Percentiles rank a stretch among this genome's conserved stretches.
phyloP scores from a whole-genome alignment of 805 yeast genomes.

The Kuraishia hungarica region DNA sequence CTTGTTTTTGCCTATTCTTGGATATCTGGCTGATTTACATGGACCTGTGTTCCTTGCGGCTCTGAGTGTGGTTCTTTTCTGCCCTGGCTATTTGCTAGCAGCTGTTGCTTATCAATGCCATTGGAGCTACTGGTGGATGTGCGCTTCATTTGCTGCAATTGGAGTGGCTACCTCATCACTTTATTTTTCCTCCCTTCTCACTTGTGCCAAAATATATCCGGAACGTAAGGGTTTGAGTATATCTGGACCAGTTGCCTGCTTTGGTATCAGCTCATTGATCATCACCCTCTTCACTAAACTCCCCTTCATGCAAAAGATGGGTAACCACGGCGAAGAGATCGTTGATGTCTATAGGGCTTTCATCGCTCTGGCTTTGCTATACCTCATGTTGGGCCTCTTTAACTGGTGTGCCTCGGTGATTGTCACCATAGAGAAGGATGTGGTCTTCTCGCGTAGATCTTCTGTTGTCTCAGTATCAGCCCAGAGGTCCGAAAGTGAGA shows the following conservation, averaged over 20 bases:
- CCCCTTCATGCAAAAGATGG: slow-evolving; percentile 23
- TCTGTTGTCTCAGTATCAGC: neutral
- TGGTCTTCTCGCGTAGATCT: slow-evolving; percentile 24
- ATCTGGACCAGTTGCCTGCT: slow-evolving; percentile 80
- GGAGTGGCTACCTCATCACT: slow-evolving; percentile 70
- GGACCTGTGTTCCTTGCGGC: slow-evolving; percentile 71
- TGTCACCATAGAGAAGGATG: slow-evolving; percentile 48
- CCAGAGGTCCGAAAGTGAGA: slow-evolving; percentile 1
- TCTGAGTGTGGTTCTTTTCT: slow-evolving; percentile 49
- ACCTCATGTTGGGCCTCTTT: slow-evolving; percentile 45
- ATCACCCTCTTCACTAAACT: slow-evolving; percentile 55
- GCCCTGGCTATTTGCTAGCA: slow-evolving; percentile 59
- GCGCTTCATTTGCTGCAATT: slow-evolving; percentile 45
- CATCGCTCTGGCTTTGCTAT: slow-evolving; percentile 39
- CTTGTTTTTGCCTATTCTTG: slow-evolving; percentile 72
- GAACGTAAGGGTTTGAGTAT: slow-evolving; percentile 70
- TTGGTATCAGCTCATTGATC: slow-evolving; percentile 74
- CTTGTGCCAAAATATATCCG: slow-evolving; percentile 85
- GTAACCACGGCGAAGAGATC: slow-evolving; percentile 9
- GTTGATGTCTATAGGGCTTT: slow-evolving; percentile 48
- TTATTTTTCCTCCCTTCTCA: slow-evolving; percentile 61
- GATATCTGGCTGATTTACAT: slow-evolving; percentile 76
- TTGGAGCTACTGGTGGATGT: slow-evolving; percentile 24
- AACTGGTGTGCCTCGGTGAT: slow-evolving; percentile 60
- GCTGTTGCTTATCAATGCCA: slow-evolving; percentile 23